A percentile compares a stretch with the other conserved stretches of the same genome.
Evolutionary conservation across 2,329 filamentous ascomycete species (phyloP).

Genomic region (Colletotrichum sp.): DNA sequence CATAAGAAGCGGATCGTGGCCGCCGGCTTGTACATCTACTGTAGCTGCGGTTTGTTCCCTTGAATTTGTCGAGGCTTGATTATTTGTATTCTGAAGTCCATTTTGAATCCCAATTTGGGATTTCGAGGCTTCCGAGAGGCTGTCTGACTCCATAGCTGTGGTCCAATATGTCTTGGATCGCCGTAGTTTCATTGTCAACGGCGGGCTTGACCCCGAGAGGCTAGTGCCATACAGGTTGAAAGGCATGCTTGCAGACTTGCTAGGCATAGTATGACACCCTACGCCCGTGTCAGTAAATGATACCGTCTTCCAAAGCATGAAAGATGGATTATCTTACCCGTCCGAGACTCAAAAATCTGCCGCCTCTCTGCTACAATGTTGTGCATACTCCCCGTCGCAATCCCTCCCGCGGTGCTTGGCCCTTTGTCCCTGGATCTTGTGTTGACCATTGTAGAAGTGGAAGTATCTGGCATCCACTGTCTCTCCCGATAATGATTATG

Average conservation of each 20-base stretch:
- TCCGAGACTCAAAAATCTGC: not conserved
- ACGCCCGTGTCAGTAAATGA: not conserved
- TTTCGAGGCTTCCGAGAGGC: not conserved
- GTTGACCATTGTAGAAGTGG: not conserved
- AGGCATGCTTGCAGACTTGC: not conserved
- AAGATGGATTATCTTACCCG: not conserved
- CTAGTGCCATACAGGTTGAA: not conserved
- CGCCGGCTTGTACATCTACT: not conserved
- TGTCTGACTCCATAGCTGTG: too few relatives aligned
- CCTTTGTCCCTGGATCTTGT: not conserved
- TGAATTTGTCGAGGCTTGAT: not conserved
- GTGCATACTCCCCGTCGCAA: not conserved
- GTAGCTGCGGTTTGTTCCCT: not conserved
- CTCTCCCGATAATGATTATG: not conserved
- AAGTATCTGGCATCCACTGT: not conserved
- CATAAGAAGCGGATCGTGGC: not conserved
- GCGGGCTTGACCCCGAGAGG: not conserved
- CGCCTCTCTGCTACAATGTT: not conserved
- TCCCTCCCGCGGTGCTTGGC: not conserved
- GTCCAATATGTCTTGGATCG: not conserved
- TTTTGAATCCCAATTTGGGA: not conserved
- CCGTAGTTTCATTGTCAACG: not conserved
- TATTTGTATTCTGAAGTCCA: not conserved
- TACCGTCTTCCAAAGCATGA: not conserved
- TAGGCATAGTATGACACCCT: not conserved